Base-by-base conservation (phyloP, 345 rosid genomes). In the Salix suchowensis region DNA sequence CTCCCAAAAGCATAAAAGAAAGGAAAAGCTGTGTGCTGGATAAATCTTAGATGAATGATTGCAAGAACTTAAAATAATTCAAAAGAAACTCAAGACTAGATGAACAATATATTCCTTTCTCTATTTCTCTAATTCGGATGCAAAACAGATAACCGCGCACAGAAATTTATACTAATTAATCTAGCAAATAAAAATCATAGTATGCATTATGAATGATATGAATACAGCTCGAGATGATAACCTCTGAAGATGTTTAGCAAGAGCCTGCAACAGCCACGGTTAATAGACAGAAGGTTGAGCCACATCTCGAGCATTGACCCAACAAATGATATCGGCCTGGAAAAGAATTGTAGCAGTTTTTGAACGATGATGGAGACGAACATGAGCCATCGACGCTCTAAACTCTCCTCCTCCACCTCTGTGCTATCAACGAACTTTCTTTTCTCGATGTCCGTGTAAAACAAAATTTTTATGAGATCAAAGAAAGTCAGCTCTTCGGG, bases 301-400 rank as follows among this genome's bases (percentile, higher is more conserved):
- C 76, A 74, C 46, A 79, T 78, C 77, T 90, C 91, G 0, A 78
- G 3, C 0, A 23, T 12, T 8, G 89, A 82, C 11, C 98, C 98
- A 19, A 80, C 1, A 71, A 32, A 10, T 8, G 87, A 69, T 78
- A 90, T 12, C 19, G 88, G 89, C 66, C 74, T 84, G 6, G 92
- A 80, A 46, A 82, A 24, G 5, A 77, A 48, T 12, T 7, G 77
- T 54, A 92, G 79, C 72, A 86, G 14, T 73, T 88, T 87, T 76
- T 88, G 94, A 37, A 71, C 71, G 23, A 82, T 72, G 13, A 81
- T 64, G 68, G 97, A 90, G 77, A 89, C 54, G 40, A 92, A 87
- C 40, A 92, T 83, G 79, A 90, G 69, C 90, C 89, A 84, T 64
- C 96, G 83, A 2, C 82, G 84, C 64, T 78, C 30, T 44, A 93